Evolutionary conservation across 2,329 filamentous ascomycete species (phyloP).

Genomic region (Aspergillus sojae): DNA sequence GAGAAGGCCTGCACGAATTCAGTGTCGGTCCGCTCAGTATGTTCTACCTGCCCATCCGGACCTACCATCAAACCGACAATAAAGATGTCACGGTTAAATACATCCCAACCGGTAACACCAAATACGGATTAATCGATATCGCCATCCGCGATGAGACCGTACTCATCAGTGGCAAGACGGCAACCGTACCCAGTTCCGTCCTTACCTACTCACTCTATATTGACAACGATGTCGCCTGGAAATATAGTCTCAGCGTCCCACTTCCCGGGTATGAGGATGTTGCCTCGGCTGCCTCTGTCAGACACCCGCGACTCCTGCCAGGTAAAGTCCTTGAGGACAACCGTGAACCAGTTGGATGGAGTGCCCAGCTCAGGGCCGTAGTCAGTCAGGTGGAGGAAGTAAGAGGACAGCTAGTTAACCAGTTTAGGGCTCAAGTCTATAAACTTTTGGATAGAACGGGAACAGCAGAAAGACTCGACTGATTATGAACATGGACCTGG

Average conservation of each 20-base stretch:
- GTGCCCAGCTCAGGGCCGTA: constrained; percentile 20
- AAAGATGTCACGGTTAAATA: constrained; percentile 85
- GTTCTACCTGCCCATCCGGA: constrained; percentile 85
- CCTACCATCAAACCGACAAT: constrained; percentile 78
- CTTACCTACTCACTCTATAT: constrained; percentile 82
- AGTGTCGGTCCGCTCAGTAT: constrained; percentile 89
- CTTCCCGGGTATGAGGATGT: constrained; percentile 18
- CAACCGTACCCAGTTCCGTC: constrained; percentile 53
- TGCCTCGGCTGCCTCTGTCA: constrained; percentile 7
- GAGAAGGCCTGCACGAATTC: constrained; percentile 73
- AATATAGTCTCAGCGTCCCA: constrained; percentile 45
- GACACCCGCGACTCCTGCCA: constrained; percentile 27
- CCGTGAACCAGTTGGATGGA: constrained; percentile 22
- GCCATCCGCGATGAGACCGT: constrained; percentile 59
- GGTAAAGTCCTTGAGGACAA: constrained; percentile 38
- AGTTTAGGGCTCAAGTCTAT: constrained; percentile 15
- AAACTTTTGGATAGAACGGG: constrained; percentile 19
- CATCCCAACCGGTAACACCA: constrained; percentile 79
- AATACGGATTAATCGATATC: constrained; percentile 84
- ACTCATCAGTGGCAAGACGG: constrained; percentile 17
- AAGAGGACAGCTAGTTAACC: constrained; percentile 10
- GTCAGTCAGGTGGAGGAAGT: constrained; percentile 27
- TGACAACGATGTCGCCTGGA: constrained; percentile 80
- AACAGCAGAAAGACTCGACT: constrained; percentile 24
- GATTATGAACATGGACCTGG: background rate